These are phyloP conservation scores for Sugiyamaella grinbergsii DNA, from an alignment of 1,139 yeast species.

Conservation along the genomic window DNA sequence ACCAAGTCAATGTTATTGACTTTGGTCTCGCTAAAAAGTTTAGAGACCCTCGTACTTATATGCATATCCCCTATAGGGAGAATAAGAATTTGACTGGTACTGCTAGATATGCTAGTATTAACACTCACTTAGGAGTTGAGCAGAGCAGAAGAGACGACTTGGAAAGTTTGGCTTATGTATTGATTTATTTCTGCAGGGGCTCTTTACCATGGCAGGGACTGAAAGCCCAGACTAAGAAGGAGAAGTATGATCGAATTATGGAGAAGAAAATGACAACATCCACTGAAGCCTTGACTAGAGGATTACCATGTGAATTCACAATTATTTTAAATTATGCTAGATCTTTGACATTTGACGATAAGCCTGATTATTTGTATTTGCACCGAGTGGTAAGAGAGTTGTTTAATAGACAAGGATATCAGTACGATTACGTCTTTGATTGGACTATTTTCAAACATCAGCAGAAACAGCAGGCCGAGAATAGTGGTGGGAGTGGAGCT, in stretches of 20 bases:
- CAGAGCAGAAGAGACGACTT: constrained; percentile 96
- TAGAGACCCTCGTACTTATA: constrained; percentile 92
- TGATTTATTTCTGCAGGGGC: constrained; percentile 93
- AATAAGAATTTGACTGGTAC: constrained; percentile 96
- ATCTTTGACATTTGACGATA: constrained; percentile 90
- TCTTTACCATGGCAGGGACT: constrained; percentile 98
- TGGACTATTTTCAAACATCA: constrained; percentile 92
- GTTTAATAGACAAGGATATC: constrained; percentile 83
- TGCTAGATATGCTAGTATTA: constrained; percentile 93
- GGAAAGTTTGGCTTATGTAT: constrained; percentile 92
- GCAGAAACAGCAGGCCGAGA: constrained; percentile 28
- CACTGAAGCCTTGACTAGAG: constrained; percentile 84
- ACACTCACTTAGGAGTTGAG: constrained; percentile 95
- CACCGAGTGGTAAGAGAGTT: constrained; percentile 89
- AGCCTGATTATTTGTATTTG: constrained; percentile 90
- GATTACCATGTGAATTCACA: constrained; percentile 87
- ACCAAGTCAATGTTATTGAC: constrained; percentile 94
- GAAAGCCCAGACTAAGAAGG: constrained; percentile 95
- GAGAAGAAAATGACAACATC: constrained; percentile 95
- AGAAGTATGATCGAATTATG: constrained; percentile 94
- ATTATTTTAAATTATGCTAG: constrained; percentile 88
- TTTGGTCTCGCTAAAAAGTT: constrained; percentile 96
- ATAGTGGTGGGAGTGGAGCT: constrained; percentile 6
- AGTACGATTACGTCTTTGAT: constrained; percentile 93
- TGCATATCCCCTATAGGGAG: constrained; percentile 95